These are phyloP conservation scores for Aspergillus texensis DNA, from an alignment of 2,329 filamentous ascomycete genomes.

Conservation along the genomic window DNA sequence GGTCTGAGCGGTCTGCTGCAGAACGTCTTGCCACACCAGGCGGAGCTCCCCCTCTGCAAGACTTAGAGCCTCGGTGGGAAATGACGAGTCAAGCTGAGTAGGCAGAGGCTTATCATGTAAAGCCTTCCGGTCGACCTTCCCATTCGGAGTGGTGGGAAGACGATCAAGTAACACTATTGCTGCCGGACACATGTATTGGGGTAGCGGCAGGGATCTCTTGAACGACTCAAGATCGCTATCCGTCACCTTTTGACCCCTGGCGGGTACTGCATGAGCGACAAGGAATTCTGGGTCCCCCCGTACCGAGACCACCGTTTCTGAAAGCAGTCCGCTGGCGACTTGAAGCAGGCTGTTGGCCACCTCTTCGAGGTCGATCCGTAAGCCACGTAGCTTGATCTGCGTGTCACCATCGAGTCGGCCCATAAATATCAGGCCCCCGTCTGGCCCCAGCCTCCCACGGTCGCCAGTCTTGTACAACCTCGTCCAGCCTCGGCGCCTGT, in stretches of 20 bases:
- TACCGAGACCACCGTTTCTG: constrained; percentile 34
- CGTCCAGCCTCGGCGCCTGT: constrained; percentile 13
- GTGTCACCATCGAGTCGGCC: constrained; percentile 22
- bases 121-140: constrained; percentile 31
- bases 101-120: constrained; percentile 17
- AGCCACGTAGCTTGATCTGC: constrained; percentile 26
- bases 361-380: constrained; percentile 49
- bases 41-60: too few relatives aligned
- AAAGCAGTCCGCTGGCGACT: constrained; percentile 23
- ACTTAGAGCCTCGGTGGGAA: too few relatives aligned
- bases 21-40: too few relatives aligned
- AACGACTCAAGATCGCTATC: constrained; percentile 8
- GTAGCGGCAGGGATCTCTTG: constrained; percentile 31
- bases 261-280: constrained; percentile 32
- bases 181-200: constrained; percentile 38
- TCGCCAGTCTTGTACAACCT: constrained; percentile 28
- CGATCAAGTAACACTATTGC: constrained; percentile 22
- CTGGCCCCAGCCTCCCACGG: constrained; percentile 17
- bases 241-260: neutral
- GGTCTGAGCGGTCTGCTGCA: neutral
- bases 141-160: constrained; percentile 27
- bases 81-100: neutral
- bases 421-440: constrained; percentile 26
- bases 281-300: constrained; percentile 27
- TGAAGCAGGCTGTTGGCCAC: constrained; percentile 38